Conservation (phyloP, 1,139 yeast genomes). For the Blastobotrys ciferrii region DNA sequence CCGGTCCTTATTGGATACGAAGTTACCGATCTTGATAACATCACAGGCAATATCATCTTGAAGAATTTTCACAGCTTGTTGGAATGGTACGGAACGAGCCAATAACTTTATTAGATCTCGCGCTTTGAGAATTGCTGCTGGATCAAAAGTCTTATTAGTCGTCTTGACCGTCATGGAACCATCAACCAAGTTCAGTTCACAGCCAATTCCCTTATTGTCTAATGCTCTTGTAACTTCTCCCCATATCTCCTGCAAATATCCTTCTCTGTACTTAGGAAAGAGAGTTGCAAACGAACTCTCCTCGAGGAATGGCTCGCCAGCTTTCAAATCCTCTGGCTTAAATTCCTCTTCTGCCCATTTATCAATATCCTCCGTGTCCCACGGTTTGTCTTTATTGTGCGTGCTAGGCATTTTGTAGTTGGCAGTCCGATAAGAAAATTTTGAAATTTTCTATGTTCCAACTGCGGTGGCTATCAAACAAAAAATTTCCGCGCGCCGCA, state of each 20-base stretch:
- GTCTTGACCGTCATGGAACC: conserved; percentile 98
- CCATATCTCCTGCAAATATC: conserved; percentile 86
- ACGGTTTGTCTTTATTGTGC: conserved; percentile 91
- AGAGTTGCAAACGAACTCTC: conserved; percentile 93
- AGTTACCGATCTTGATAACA: conserved; percentile 89
- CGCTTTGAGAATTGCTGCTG: conserved; percentile 89
- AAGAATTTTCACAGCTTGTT: conserved; percentile 88
- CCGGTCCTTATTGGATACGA: conserved; percentile 86
- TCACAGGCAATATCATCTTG: conserved; percentile 96
- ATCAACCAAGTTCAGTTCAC: conserved; percentile 86
- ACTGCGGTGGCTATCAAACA: neutral
- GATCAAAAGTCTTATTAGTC: conserved; percentile 92
- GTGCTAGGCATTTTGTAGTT: conserved; percentile 72
- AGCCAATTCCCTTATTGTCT: conserved; percentile 68
- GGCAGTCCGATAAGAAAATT: neutral
- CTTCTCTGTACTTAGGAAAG: conserved; percentile 95
- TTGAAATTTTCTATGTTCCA: conserved; percentile 7
- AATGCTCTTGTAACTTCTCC: conserved; percentile 83
- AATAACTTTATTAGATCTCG: conserved; percentile 89
- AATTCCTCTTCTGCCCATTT: conserved; percentile 92
- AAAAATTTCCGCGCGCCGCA: conserved; percentile 15
- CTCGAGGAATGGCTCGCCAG: conserved; percentile 86
- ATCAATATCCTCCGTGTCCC: conserved; percentile 96
- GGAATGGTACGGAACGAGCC: conserved; percentile 96
- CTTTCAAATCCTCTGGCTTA: conserved; percentile 81